Base-by-base conservation (phyloP, 805 yeast genomes). In the Ogataea trehaloabstinens region DNA sequence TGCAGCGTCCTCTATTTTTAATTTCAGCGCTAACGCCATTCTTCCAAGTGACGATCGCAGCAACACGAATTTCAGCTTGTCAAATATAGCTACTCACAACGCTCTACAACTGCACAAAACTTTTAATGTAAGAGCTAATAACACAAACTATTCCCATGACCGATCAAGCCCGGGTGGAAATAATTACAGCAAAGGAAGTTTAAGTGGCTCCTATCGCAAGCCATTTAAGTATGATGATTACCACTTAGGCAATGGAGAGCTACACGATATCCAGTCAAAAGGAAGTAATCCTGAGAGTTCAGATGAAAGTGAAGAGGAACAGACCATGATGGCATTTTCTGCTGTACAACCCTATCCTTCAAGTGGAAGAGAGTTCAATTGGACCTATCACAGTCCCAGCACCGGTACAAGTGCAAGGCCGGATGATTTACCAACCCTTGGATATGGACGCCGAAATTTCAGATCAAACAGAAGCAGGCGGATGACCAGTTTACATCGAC, bases 321-420 rank as follows among this genome's bases (percentile, higher is more conserved):
- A 51, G 19, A 53, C 56, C 4, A 51, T 58, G 56, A 41, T 58
- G 29, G 55, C 55, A 4, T 58, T 56, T 30, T 50, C 49, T 1
- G 45, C 57, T 10, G 30, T 42, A 12, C 46, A 40, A 19, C 37
- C 76, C 34, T 75, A 70, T 48, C 62, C 66, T 34, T 63, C 53
- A 44, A 55, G 65, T 19, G 61, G 59, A 19, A 61, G 63, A 25
- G 56, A 56, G 13, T 49, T 57, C 20, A 61, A 54, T 20, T 53
- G 66, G 58, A 52, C 53, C 6, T 39, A 46, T 19, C 41, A 46
- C 17, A 47, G 48, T 31, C 42, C 57, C 16, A 35, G 42, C 24
- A n/a, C 46, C 7, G 12, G 16, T 19, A 15, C n/a, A 8, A 19
- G 22, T 11, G 22, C 12, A 8, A 30, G 33, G 33, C 10, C 13